These are phyloP conservation scores for Tremella mesenterica DNA, from an alignment of 768 basidiomycete genomes.

Conservation along the genomic window DNA sequence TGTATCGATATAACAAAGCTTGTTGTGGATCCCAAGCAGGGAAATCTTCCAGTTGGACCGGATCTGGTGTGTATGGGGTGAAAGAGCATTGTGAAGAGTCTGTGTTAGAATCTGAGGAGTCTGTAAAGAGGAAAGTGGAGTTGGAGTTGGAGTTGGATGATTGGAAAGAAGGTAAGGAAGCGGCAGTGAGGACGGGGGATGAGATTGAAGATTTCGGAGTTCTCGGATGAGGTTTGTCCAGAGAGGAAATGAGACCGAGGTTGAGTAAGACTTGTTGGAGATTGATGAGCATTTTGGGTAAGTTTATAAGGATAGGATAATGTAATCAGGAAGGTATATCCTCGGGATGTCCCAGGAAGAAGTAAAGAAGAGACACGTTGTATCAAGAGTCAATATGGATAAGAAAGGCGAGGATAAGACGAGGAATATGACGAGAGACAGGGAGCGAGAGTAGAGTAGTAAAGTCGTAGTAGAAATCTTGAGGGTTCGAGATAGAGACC, in stretches of 20 bases:
- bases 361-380: no score
- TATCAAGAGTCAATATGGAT: no score
- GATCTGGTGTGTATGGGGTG: conserved; percentile 20
- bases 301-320: no score
- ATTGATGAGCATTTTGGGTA: conserved; percentile 25
- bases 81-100: conserved; percentile 17
- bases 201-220: not conserved
- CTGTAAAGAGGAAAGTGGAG: not conserved
- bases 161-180: not conserved
- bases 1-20: conserved; percentile 55
- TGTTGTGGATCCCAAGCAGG: conserved; percentile 50
- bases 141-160: not conserved
- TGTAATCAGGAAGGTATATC: no score
- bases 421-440: no score
- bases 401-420: no score
- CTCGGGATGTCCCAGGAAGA: no score
- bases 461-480: no score
- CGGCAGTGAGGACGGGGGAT: not conserved
- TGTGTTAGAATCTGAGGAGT: not conserved
- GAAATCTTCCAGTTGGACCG: conserved; percentile 46
- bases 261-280: conserved; percentile 21
- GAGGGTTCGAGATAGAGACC: no score
- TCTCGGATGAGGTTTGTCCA: not conserved
- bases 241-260: conserved; percentile 25
- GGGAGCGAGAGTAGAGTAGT: no score